Evolutionary conservation across 2,329 filamentous ascomycete genomes (phyloP).

Genomic region (Claviceps arundinis): DNA sequence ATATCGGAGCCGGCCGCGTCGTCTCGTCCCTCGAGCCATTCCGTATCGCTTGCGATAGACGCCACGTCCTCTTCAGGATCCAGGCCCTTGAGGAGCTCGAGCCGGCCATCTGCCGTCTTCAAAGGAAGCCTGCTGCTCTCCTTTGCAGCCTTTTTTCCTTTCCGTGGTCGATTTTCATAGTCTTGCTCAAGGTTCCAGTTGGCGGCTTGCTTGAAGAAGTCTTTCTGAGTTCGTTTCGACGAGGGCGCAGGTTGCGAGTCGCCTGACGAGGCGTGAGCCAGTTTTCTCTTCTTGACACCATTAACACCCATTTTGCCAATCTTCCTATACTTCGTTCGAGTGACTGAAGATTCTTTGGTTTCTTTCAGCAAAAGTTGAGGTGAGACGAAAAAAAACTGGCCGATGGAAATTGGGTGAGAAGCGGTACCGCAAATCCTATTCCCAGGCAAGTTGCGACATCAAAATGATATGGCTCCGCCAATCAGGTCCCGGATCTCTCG

Average conservation of each 20-base stretch:
- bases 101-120: constrained; percentile 64
- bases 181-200: constrained; percentile 87
- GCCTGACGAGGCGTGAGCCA: constrained; percentile 37
- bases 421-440: background rate
- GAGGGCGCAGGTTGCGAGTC: constrained; percentile 22
- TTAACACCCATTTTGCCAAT: constrained; percentile 29
- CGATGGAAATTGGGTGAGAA: background rate
- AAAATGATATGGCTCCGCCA: constrained; percentile 9
- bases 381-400: background rate
- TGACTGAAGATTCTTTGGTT: background rate
- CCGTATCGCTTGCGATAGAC: constrained; percentile 43
- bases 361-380: background rate
- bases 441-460: background rate
- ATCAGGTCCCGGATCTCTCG: constrained; percentile 7
- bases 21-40: constrained; percentile 49
- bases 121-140: constrained; percentile 71
- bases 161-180: constrained; percentile 71
- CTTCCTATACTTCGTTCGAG: background rate
- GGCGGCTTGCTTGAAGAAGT: constrained; percentile 61
- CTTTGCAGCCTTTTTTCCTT: constrained; percentile 59
- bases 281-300: constrained; percentile 43
- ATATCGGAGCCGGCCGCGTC: constrained; percentile 35
- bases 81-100: constrained; percentile 45
- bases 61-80: constrained; percentile 49
- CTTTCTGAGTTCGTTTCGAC: constrained; percentile 36